phyloP scores from a whole-genome alignment of 192 early-diverging fungal genomes.

The Backusella mclennaniae region DNA sequence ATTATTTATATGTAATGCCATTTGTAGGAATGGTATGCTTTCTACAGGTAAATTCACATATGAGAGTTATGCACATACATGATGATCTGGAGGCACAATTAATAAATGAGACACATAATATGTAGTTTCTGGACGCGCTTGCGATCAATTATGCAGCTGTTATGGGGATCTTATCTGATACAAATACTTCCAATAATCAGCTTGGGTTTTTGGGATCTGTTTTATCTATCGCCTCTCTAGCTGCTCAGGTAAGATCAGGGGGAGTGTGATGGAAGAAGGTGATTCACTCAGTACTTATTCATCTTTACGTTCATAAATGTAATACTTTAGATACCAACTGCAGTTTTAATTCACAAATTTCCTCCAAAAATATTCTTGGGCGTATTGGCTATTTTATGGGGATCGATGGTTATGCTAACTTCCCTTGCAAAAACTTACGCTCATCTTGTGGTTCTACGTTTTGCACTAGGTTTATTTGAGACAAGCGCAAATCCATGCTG shows the following conservation, averaged over 20 bases:
- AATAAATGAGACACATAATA: neutral
- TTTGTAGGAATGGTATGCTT: neutral
- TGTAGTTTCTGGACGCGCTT: constrained; percentile 22
- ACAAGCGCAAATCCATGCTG: constrained; percentile 16
- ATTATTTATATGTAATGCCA: constrained; percentile 22
- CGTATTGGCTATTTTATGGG: constrained; percentile 19
- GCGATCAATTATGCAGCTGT: constrained; percentile 19
- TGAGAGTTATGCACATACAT: too few relatives aligned
- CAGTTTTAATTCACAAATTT: constrained; percentile 24
- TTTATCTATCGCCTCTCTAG: constrained; percentile 23
- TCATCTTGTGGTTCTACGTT: constrained; percentile 26
- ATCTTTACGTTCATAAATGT: neutral
- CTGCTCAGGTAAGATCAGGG: constrained; percentile 4
- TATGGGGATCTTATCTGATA: constrained; percentile 10
- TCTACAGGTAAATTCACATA: constrained; percentile 14
- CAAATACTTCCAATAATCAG: constrained; percentile 5
- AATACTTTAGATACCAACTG: constrained; percentile 16
- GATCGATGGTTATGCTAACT: constrained; percentile 2
- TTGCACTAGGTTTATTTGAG: constrained; percentile 27
- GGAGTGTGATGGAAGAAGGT: too few relatives aligned
- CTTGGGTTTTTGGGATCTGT: constrained; percentile 21
- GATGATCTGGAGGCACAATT: neutral
- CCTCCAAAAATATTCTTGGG: constrained; percentile 13
- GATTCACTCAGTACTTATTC: neutral
- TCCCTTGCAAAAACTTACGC: constrained; percentile 18